Evolutionary conservation across 345 rosid genomes (phyloP), one percentile per base, ranked within the genome.

Genomic region (Cardamine resedifolia): DNA sequence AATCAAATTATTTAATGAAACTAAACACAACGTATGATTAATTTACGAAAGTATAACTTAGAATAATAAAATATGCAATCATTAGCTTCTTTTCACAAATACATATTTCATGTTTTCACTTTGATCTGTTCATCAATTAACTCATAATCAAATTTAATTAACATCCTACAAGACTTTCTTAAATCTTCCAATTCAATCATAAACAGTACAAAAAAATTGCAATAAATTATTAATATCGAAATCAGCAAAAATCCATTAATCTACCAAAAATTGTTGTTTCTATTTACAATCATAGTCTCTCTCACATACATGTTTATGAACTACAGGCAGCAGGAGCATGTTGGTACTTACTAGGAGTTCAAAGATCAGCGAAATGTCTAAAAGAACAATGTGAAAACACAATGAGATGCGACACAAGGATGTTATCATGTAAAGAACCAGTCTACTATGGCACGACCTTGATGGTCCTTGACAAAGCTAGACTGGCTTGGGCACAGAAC

Each of bases 341-440:
- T 77, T 95, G 99, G 99, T 95, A 95, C 81, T 83, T 95, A 64
- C 63, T 95, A 61, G 99, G 99, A 50, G 81, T 91, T 24, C 99
- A 95, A 57, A 87, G 96, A 76, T 75, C 97, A 10, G 87, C 84
- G 9, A 89, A 88, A 58, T 95, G 99, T 66, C 59, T 95, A 48
- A 86, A 75, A 73, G 91, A 91, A 74, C 89, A 89, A 50, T 95
- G 99, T 78, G 81, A 84, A 74, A 64, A 0, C 47, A 67, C 77
- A 6, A 20, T 38, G 10, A 81, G 87, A 4, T 88, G 97, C 71
- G 82, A 82, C 64, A 43, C 78, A 18, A 78, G 86, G 55, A 39
- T 83, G 41, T 71, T 95, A 61, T 84, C 93, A 16, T 91, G 96
- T 69, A 88, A 79, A 53, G 87, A 87, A 8, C 81, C 96, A 2